These are phyloP conservation scores for Pythium oligandrum DNA, from an alignment of 352 stramenopile genomes.

Conservation along the genomic window DNA sequence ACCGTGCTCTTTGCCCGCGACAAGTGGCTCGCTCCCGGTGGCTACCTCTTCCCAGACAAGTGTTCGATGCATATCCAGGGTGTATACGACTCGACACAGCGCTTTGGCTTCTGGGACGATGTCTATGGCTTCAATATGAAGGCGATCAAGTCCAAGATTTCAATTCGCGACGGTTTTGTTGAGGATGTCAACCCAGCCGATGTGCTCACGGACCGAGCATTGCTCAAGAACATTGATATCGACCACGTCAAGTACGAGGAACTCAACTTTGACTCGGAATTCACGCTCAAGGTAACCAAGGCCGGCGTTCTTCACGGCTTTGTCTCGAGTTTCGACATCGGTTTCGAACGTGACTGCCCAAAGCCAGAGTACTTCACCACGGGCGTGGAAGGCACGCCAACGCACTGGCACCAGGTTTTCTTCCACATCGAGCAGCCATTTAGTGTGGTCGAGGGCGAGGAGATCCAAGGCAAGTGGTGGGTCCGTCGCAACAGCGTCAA, in stretches of 20 bases:
- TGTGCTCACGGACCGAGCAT: constrained; percentile 84
- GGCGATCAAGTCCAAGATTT: constrained; percentile 92
- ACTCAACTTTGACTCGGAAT: constrained; percentile 91
- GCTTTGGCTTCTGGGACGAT: constrained; percentile 93
- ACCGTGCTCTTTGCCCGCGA: constrained; percentile 95
- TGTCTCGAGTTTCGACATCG: constrained; percentile 97
- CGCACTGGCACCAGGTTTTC: constrained; percentile 99
- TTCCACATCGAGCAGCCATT: constrained; percentile 92
- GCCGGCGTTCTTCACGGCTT: constrained; percentile 94
- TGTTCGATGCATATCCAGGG: constrained; percentile 93
- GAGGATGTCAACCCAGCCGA: constrained; percentile 90
- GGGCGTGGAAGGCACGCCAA: constrained; percentile 85
- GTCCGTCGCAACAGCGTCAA: constrained; percentile 89
- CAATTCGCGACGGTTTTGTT: constrained; percentile 94
- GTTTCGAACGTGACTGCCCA: constrained; percentile 89
- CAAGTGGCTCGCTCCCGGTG: constrained; percentile 93
- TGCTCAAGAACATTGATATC: constrained; percentile 89
- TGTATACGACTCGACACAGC: constrained; percentile 60
- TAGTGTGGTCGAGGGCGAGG: constrained; percentile 63
- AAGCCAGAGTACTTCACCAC: constrained; percentile 96
- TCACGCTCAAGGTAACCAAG: constrained; percentile 81
- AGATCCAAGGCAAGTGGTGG: constrained; percentile 81
- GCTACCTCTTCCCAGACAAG: constrained; percentile 97
- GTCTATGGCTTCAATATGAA: constrained; percentile 99
- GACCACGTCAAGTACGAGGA: constrained; percentile 90